A percentile compares a stretch with the other conserved stretches of the same genome.
phyloP scores from a whole-genome alignment of 257 asterid genomes.

The Sherardia arvensis region DNA sequence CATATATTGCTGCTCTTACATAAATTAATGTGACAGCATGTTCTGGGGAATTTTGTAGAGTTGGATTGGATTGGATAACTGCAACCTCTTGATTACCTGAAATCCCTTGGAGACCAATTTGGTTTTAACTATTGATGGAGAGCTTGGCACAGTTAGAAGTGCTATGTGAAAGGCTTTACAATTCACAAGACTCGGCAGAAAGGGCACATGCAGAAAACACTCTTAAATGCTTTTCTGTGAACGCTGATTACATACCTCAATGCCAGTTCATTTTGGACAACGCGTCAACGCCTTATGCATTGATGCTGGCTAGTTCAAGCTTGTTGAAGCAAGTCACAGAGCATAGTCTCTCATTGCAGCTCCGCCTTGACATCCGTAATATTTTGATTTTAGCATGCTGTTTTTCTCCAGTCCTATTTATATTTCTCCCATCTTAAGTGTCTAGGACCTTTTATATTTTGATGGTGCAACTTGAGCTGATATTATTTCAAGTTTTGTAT shows the following conservation, averaged over 20 bases:
- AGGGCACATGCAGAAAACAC: slow-evolving; percentile 94
- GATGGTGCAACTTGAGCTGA: background rate
- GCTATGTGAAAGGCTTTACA: slow-evolving; percentile 95
- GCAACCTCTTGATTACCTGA: slow-evolving; percentile 15
- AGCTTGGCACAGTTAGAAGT: slow-evolving; percentile 95
- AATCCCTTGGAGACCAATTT: slow-evolving; percentile 8
- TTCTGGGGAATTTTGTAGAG: slow-evolving; percentile 14
- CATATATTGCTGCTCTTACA: slow-evolving; percentile 1
- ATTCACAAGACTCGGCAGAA: slow-evolving; percentile 90
- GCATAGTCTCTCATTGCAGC: slow-evolving; percentile 86
- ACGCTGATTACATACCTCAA: slow-evolving; percentile 86
- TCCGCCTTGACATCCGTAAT: slow-evolving; percentile 97
- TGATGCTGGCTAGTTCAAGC: slow-evolving; percentile 99
- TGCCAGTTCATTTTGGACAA: slow-evolving; percentile 97
- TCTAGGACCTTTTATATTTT: background rate
- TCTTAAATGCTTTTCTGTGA: slow-evolving; percentile 92
- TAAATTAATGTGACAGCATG: slow-evolving; percentile 9
- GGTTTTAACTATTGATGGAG: slow-evolving; percentile 50
- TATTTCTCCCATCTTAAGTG: background rate
- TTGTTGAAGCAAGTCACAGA: slow-evolving; percentile 99
- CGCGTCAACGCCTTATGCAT: slow-evolving; percentile 92
- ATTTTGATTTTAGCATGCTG: slow-evolving; percentile 31
- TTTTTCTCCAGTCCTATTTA: slow-evolving; percentile 4
- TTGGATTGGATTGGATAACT: slow-evolving; percentile 14
- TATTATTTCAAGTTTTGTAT: background rate